phyloP scores from a whole-genome alignment of 345 rosid genomes.

The Triadica sebifera region DNA sequence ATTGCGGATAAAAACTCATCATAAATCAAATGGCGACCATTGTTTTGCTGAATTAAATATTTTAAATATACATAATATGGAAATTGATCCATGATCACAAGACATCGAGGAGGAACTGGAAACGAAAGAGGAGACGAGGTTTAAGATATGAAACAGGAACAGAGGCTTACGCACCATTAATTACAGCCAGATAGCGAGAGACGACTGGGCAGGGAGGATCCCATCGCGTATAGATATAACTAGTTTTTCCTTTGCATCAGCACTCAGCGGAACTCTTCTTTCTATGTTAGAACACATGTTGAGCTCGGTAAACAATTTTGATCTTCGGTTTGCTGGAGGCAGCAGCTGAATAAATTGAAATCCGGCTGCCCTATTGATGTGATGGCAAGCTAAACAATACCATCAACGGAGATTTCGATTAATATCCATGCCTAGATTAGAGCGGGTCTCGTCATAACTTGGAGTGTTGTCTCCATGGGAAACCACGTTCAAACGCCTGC shows the following conservation, averaged over 20 bases:
- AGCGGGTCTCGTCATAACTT: slow-evolving; percentile 60
- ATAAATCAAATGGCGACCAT: background rate
- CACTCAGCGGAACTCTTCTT: background rate
- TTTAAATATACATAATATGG: slow-evolving; percentile 9
- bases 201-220: background rate
- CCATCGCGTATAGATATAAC: background rate
- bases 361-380: background rate
- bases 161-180: background rate
- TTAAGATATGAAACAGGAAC: background rate
- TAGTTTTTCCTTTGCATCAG: slow-evolving; percentile 1
- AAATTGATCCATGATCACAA: slow-evolving; percentile 8
- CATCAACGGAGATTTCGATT: background rate
- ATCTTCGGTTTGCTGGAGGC: slow-evolving; percentile 15
- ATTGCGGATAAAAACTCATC: background rate
- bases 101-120: background rate
- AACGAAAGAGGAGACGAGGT: no score
- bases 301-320: background rate
- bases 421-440: background rate
- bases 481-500: slow-evolving; percentile 93
- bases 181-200: background rate
- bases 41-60: slow-evolving; percentile 13
- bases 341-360: background rate
- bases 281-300: background rate
- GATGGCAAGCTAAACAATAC: slow-evolving; percentile 3
- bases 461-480: slow-evolving; percentile 81